These are phyloP conservation scores for Sporobolomyces roseus DNA, from an alignment of 768 basidiomycete genomes.

Conservation along the genomic window DNA sequence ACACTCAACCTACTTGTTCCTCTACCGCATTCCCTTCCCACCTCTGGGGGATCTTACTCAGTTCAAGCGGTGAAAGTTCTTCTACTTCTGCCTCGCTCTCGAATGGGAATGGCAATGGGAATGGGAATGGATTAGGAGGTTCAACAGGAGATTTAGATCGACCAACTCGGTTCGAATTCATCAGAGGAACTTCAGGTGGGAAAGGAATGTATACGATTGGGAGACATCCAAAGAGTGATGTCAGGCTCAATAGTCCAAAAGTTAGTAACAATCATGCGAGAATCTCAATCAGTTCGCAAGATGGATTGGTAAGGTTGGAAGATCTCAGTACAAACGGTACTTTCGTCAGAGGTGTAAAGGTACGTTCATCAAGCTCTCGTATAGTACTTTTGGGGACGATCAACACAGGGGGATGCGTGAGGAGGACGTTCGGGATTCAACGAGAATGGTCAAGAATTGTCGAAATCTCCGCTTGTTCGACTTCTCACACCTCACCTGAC, in stretches of 20 bases:
- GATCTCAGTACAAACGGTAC: slow-evolving; percentile 39
- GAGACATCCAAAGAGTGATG: slow-evolving; percentile 19
- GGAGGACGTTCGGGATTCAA: too few relatives aligned
- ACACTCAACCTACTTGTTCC: slow-evolving; percentile 14
- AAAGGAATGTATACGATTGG: slow-evolving; percentile 8
- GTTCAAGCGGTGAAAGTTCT: not conserved
- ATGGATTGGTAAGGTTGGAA: slow-evolving; percentile 25
- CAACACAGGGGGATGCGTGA: too few relatives aligned
- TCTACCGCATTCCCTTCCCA: not conserved
- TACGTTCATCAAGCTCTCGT: not conserved
- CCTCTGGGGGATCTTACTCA: slow-evolving; percentile 26
- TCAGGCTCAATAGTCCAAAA: slow-evolving; percentile 28
- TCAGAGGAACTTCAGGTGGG: not conserved
- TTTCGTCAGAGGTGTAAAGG: slow-evolving; percentile 27
- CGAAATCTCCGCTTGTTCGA: too few relatives aligned
- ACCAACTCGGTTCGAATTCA: slow-evolving; percentile 26
- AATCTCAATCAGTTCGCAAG: not conserved
- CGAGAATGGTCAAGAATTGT: too few relatives aligned
- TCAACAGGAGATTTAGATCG: not conserved
- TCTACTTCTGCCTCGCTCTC: not conserved
- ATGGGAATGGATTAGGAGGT: not conserved
- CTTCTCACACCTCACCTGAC: too few relatives aligned
- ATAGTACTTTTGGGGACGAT: not conserved
- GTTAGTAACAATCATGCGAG: slow-evolving; percentile 26
- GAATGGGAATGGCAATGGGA: too few relatives aligned